Percentiles rank a stretch among this genome's conserved stretches.
Conservation (phyloP, 192 early-diverging fungal species). For the Chytriomyces sp. region DNA sequence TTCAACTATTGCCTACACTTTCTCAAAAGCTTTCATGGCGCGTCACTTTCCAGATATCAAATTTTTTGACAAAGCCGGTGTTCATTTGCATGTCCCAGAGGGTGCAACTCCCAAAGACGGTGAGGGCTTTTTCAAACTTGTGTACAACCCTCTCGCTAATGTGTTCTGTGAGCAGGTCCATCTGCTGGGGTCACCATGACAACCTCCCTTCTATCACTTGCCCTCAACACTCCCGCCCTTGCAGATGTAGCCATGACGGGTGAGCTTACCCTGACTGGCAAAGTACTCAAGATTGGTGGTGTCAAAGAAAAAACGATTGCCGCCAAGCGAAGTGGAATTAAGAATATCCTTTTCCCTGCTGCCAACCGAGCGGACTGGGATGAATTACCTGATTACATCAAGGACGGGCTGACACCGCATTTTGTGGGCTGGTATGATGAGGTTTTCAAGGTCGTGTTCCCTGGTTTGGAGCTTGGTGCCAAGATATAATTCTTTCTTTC, state of each 20-base stretch:
- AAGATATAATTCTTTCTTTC: no score
- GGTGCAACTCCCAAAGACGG: conserved; percentile 98
- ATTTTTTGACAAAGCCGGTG: conserved; percentile 87
- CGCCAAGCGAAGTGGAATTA: conserved; percentile 90
- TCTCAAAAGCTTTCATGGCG: conserved; percentile 81
- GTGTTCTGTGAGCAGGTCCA: conserved; percentile 61
- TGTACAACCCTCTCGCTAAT: neutral
- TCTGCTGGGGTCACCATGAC: conserved; percentile 96
- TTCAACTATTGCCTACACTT: conserved; percentile 94
- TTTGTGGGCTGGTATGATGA: conserved; percentile 82
- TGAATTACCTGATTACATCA: conserved; percentile 88
- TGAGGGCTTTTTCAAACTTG: conserved; percentile 31
- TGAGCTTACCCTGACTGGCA: conserved; percentile 95
- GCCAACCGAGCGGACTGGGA: conserved; percentile 94
- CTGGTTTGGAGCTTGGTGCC: neutral
- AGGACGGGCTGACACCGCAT: conserved; percentile 81
- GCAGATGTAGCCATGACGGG: conserved; percentile 97
- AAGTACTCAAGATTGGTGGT: conserved; percentile 96
- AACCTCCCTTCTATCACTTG: conserved; percentile 89
- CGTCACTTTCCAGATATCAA: conserved; percentile 76
- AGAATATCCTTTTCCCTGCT: conserved; percentile 86
- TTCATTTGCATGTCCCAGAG: conserved; percentile 96
- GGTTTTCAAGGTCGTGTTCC: conserved; percentile 49
- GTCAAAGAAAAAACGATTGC: conserved; percentile 98
- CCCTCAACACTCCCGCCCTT: conserved; percentile 73